Percentiles rank a stretch among this genome's conserved stretches.
Conservation (phyloP, 768 basidiomycete genomes). For the Cystofilobasidium bisporidii region DNA sequence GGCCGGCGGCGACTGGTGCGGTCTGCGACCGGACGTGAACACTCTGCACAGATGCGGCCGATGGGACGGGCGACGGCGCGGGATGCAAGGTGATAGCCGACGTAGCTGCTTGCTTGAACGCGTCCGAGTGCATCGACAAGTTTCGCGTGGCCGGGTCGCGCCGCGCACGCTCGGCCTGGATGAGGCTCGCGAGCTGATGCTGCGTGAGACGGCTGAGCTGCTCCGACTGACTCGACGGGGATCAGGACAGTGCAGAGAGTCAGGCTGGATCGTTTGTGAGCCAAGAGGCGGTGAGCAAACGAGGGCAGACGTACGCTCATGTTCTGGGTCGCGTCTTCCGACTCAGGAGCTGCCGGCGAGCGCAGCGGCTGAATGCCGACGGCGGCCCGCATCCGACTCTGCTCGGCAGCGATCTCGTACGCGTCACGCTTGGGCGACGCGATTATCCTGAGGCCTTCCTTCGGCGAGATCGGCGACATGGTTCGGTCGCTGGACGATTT, state of each 20-base stretch:
- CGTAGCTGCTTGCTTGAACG: neutral
- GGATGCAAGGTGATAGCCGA: too few relatives aligned
- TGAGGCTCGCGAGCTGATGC: neutral
- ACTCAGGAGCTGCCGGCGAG: neutral
- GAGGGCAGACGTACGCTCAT: neutral
- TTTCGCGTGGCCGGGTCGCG: neutral
- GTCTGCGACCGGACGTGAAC: too few relatives aligned
- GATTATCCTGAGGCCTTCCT: constrained; percentile 3
- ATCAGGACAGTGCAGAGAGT: neutral
- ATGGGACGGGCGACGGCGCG: too few relatives aligned
- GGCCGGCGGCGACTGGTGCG: too few relatives aligned
- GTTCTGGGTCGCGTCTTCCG: too few relatives aligned
- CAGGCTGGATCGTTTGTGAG: too few relatives aligned
- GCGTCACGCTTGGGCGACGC: constrained; percentile 14
- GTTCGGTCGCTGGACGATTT: too few relatives aligned
- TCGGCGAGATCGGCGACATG: neutral
- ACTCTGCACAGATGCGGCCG: too few relatives aligned
- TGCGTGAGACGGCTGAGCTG: neutral
- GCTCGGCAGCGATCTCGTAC: constrained; percentile 23
- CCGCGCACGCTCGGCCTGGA: neutral
- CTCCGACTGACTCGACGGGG: neutral
- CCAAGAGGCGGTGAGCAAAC: too few relatives aligned
- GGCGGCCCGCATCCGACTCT: constrained; percentile 1
- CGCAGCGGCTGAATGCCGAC: neutral
- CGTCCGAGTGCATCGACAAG: neutral